These are phyloP conservation scores for Fonsecaea monophora DNA, from an alignment of 2,329 filamentous ascomycete genomes.

Conservation along the genomic window DNA sequence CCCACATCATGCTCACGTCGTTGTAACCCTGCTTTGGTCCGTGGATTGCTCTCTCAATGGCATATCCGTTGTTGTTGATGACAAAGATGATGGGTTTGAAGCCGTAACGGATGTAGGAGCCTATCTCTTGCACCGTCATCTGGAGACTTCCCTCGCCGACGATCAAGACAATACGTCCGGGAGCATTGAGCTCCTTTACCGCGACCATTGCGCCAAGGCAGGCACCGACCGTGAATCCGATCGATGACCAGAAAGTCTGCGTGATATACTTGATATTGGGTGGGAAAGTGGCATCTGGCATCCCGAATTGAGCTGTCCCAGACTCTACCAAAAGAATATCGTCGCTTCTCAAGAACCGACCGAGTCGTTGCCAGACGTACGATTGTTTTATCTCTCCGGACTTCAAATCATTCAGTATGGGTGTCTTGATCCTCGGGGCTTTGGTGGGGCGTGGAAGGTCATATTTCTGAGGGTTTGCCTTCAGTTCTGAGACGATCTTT, in stretches of 20 bases:
- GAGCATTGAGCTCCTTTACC: constrained; percentile 35
- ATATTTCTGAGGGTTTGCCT: constrained; percentile 27
- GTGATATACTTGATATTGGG: constrained; percentile 39
- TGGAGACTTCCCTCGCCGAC: constrained; percentile 43
- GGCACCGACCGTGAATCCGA: constrained; percentile 41
- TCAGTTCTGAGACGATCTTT: constrained; percentile 28
- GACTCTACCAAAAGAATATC: constrained; percentile 41
- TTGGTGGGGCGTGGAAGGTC: constrained; percentile 27
- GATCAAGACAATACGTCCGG: constrained; percentile 39
- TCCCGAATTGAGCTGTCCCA: constrained; percentile 41
- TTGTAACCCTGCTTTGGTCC: constrained; percentile 41
- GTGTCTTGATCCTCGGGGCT: constrained; percentile 11
- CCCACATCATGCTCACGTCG: constrained; percentile 41
- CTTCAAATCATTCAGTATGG: constrained; percentile 37
- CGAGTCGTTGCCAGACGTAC: constrained; percentile 34
- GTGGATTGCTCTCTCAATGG: constrained; percentile 43
- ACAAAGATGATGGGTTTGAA: constrained; percentile 40
- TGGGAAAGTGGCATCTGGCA: constrained; percentile 37
- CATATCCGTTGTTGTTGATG: constrained; percentile 43
- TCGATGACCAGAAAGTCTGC: constrained; percentile 41
- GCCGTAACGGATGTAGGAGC: constrained; percentile 40
- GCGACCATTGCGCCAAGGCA: constrained; percentile 39
- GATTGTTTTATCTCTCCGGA: constrained; percentile 31
- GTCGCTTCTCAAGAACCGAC: constrained; percentile 30
- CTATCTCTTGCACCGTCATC: constrained; percentile 43